Percentiles rank a stretch among this genome's conserved stretches.
Conservation (phyloP, 1,284 basidiomycete genomes). For the Ganoderma lucidum region DNA sequence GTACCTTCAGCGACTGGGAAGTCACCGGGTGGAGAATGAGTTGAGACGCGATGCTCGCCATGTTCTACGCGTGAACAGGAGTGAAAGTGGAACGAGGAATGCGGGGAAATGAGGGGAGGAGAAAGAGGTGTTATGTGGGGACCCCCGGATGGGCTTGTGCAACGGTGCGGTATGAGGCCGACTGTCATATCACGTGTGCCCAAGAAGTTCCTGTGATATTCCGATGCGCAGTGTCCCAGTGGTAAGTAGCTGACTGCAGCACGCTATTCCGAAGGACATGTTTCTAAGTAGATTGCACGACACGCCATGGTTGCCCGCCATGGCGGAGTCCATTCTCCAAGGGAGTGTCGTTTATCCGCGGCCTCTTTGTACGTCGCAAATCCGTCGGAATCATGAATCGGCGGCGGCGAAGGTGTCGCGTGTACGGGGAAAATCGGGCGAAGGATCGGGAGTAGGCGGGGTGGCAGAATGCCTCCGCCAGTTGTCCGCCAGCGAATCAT, state of each 20-base stretch:
- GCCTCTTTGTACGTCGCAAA: slow-evolving; percentile 7
- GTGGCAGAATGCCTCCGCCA: slow-evolving; percentile 17
- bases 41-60: slow-evolving; percentile 76
- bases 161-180: slow-evolving; percentile 26
- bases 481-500: slow-evolving; percentile 24
- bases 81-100: neutral
- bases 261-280: neutral
- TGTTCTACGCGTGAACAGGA: slow-evolving; percentile 35
- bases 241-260: neutral
- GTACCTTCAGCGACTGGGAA: slow-evolving; percentile 79
- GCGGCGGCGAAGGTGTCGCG: neutral
- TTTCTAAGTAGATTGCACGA: neutral
- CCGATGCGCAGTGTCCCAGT: slow-evolving; percentile 11
- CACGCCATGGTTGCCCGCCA: neutral
- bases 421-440: slow-evolving; percentile 30
- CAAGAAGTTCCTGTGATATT: slow-evolving; percentile 21
- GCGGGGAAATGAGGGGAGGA: slow-evolving; percentile 11
- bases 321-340: neutral
- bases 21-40: slow-evolving; percentile 86
- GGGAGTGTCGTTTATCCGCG: neutral
- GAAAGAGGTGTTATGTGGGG: slow-evolving; percentile 10
- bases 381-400: slow-evolving; percentile 7
- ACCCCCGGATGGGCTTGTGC: slow-evolving; percentile 21
- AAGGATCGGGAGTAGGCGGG: slow-evolving; percentile 30
- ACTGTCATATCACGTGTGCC: slow-evolving; percentile 33